phyloP scores from a whole-genome alignment of 768 basidiomycete species.

The Russula lepida region DNA sequence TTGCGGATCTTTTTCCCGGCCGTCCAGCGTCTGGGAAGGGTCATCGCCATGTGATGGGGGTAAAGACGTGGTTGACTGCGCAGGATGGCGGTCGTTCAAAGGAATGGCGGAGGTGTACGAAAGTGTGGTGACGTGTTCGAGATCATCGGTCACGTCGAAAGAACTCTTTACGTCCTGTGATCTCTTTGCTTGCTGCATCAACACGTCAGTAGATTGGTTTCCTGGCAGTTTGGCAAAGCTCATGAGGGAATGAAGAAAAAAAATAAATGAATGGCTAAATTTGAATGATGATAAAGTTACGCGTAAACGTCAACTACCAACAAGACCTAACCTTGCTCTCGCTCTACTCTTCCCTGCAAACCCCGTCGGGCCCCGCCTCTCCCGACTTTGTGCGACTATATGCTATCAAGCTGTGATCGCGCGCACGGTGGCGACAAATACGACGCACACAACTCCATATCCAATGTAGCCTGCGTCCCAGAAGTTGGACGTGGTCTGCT shows the following conservation, averaged over 20 bases:
- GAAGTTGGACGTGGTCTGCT: background rate
- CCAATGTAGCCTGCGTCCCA: background rate
- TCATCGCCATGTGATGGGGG: background rate
- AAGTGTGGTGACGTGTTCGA: constrained; percentile 5
- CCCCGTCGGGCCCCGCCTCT: background rate
- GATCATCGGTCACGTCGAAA: background rate
- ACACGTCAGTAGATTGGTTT: background rate
- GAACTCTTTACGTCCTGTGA: background rate
- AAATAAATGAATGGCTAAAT: background rate
- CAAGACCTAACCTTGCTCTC: constrained; percentile 6
- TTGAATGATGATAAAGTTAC: too few relatives aligned
- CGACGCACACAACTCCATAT: background rate
- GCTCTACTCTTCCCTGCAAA: background rate
- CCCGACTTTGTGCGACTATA: background rate
- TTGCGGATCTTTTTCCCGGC: background rate
- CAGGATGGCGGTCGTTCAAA: background rate
- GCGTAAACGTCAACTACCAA: background rate
- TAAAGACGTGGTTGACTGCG: constrained; percentile 2
- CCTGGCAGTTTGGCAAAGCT: background rate
- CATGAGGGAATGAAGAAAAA: background rate
- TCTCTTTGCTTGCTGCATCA: background rate
- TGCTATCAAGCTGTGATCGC: background rate
- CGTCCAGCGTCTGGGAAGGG: background rate
- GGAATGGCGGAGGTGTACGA: constrained; percentile 12
- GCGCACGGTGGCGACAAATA: background rate